Percentiles rank a stretch among this genome's conserved stretches.
These are phyloP conservation scores for Incumbomyces delicatus DNA, from an alignment of 2,329 filamentous ascomycete species.

Conservation along the genomic window DNA sequence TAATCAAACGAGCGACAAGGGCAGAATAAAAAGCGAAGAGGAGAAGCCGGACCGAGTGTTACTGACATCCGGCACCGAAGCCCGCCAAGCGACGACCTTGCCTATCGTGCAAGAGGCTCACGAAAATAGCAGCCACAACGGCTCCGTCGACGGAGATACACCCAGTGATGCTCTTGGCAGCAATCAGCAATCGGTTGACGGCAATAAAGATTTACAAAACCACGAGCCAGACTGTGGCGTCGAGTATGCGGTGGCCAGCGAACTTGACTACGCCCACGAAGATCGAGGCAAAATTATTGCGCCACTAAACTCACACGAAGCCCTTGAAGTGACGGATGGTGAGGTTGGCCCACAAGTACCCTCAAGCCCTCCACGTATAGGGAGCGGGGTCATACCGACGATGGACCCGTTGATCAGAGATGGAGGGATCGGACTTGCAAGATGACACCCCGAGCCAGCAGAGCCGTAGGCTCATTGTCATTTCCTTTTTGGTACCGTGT, in stretches of 20 bases:
- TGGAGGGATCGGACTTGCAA: not conserved
- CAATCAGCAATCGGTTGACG: slow-evolving; percentile 11
- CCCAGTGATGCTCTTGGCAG: slow-evolving; percentile 35
- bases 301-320: slow-evolving; percentile 12
- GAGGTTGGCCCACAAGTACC: not conserved
- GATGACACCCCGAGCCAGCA: not conserved
- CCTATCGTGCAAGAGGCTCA: slow-evolving; percentile 87
- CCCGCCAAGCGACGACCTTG: slow-evolving; percentile 47
- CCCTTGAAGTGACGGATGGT: slow-evolving; percentile 6
- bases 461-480: too few species aligned
- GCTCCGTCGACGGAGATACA: not conserved
- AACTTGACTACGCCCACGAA: slow-evolving; percentile 7
- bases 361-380: slow-evolving; percentile 16
- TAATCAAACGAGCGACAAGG: slow-evolving; percentile 43
- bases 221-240: not conserved
- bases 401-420: slow-evolving; percentile 10
- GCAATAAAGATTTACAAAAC: not conserved
- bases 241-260: slow-evolving; percentile 5
- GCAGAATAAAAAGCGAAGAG: slow-evolving; percentile 39
- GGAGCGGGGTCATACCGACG: slow-evolving; percentile 17
- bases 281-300: slow-evolving; percentile 6
- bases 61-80: slow-evolving; percentile 44
- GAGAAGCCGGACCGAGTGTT: slow-evolving; percentile 55
- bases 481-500: not conserved
- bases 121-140: slow-evolving; percentile 45